Percentiles rank a stretch among this genome's conserved stretches.
Evolutionary conservation across 768 basidiomycete species (phyloP).

Genomic region (Mycena indigotica): DNA sequence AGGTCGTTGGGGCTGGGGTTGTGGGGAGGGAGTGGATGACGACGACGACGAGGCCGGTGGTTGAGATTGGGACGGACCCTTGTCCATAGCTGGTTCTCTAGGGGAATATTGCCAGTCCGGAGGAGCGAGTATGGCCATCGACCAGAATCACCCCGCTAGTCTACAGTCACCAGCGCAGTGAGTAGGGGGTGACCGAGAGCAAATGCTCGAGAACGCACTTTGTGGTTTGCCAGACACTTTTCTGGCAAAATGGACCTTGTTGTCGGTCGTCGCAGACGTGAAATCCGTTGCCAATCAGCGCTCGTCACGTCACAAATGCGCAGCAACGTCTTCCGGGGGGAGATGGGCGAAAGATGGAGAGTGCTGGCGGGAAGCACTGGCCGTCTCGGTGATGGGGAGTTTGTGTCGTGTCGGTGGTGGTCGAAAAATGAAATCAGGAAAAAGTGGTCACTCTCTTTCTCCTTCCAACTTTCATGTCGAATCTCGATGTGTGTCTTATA

Average conservation of each 20-base stretch:
- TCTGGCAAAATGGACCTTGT: background rate
- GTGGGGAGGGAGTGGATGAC: constrained; percentile 7
- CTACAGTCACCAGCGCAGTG: too few relatives aligned
- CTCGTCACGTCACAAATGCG: constrained; percentile 5
- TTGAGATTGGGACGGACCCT: constrained; percentile 38
- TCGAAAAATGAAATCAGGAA: too few relatives aligned
- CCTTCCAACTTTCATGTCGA: constrained; percentile 6
- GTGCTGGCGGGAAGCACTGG: constrained; percentile 1
- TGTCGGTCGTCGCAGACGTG: background rate
- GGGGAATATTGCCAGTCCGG: constrained; percentile 59
- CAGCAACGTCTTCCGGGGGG: background rate
- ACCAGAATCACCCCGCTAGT: constrained; percentile 32
- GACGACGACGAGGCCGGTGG: constrained; percentile 34
- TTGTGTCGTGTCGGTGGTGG: background rate
- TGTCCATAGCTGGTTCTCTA: constrained; percentile 67
- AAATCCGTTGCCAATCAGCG: constrained; percentile 10
- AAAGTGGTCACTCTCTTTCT: background rate
- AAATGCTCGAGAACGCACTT: background rate
- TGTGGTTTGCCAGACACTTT: constrained; percentile 2
- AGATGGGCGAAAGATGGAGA: too few relatives aligned
- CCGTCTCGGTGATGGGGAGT: background rate
- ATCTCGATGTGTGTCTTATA: constrained; percentile 19
- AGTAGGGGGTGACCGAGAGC: too few relatives aligned
- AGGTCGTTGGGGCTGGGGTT: constrained; percentile 52
- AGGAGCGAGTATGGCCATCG: constrained; percentile 80